Conservation (phyloP, 202 grass and related monocot species). For the Miscanthus sacchariflorus region DNA sequence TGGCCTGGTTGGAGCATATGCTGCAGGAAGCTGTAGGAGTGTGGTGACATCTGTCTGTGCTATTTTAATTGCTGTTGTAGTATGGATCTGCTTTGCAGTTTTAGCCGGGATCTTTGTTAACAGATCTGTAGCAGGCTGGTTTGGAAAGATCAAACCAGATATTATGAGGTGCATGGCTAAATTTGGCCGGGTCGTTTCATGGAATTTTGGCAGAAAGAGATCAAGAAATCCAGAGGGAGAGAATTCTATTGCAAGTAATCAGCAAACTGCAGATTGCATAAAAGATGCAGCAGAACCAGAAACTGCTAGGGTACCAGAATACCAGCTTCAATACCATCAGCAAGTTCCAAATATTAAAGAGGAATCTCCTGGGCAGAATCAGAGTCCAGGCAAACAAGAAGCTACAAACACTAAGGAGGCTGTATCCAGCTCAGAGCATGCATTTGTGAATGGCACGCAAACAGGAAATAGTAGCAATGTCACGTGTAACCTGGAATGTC, state of each 20-base stretch:
- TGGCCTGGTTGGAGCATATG: constrained; percentile 39
- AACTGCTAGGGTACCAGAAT: not conserved
- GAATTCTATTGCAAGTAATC: not conserved
- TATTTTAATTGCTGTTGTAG: constrained; percentile 22
- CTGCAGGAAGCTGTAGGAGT: constrained; percentile 49
- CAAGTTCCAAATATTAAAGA: not conserved
- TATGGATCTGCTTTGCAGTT: constrained; percentile 33
- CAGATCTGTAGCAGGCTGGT: constrained; percentile 4
- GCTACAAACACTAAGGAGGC: not conserved
- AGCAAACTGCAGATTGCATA: not conserved
- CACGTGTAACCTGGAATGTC: not conserved
- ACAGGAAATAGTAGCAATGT: not conserved
- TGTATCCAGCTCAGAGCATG: not conserved
- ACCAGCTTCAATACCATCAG: not conserved
- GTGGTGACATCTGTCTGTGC: constrained; percentile 34
- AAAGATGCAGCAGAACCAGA: not conserved
- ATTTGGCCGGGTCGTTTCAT: not conserved
- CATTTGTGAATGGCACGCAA: too few species aligned
- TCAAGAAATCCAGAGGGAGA: not conserved
- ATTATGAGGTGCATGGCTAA: not conserved
- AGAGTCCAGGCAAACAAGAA: not conserved
- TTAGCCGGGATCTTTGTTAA: constrained; percentile 4
- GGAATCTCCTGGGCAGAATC: not conserved
- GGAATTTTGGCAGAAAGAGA: not conserved
- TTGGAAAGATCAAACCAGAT: not conserved